Percentiles rank a stretch among this genome's conserved stretches.
phyloP scores from a whole-genome alignment of 768 basidiomycete genomes.

The Coprinopsis marcescibilis region DNA sequence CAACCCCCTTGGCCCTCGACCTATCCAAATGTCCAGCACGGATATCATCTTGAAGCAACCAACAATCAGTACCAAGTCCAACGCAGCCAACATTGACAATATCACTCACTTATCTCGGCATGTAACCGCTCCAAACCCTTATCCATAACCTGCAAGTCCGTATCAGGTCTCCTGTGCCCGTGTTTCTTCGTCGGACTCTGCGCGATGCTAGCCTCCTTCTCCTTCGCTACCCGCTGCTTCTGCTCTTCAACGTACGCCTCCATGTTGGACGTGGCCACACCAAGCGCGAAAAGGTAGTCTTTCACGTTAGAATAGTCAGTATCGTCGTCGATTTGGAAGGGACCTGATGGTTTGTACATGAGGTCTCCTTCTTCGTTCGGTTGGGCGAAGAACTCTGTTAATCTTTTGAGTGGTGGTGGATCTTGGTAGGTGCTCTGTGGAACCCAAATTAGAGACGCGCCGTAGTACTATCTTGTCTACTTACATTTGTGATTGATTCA shows the following conservation, averaged over 20 bases:
- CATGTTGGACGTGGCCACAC: constrained; percentile 52
- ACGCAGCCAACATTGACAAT: background rate
- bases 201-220: constrained; percentile 7
- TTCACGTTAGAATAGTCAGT: constrained; percentile 60
- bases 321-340: constrained; percentile 49
- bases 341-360: constrained; percentile 24
- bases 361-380: constrained; percentile 37
- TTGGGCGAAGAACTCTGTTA: constrained; percentile 24
- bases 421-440: constrained; percentile 34
- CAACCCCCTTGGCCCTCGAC: constrained; percentile 62
- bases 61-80: background rate
- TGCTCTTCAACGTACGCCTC: constrained; percentile 51
- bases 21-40: constrained; percentile 73
- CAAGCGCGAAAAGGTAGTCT: constrained; percentile 51
- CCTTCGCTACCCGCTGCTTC: constrained; percentile 12
- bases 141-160: constrained; percentile 45
- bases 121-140: constrained; percentile 47
- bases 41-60: constrained; percentile 75
- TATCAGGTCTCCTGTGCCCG: constrained; percentile 26
- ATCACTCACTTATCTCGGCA: constrained; percentile 52
- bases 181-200: constrained; percentile 16
- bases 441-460: constrained; percentile 9
- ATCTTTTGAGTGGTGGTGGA: constrained; percentile 44
- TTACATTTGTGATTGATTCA: constrained; percentile 17
- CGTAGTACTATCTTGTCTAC: constrained; percentile 4